Conservation (phyloP, 768 basidiomycete genomes). For the Suillus brevipes region DNA sequence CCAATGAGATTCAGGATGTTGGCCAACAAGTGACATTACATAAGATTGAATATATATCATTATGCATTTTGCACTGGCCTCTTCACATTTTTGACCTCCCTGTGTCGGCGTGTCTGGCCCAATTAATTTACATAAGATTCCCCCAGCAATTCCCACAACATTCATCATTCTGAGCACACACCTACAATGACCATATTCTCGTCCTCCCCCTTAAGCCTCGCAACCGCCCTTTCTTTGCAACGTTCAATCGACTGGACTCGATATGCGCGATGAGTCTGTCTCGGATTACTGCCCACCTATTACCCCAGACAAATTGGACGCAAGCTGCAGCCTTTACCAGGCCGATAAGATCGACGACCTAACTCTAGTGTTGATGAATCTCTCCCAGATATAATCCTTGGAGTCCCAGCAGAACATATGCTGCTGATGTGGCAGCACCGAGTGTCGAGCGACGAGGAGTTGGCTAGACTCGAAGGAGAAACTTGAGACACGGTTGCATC, state of each 20-base stretch:
- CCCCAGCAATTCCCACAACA: not conserved
- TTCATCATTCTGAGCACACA: not conserved
- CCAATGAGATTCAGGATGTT: too few species aligned
- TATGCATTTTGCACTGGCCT: not conserved
- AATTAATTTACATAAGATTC: not conserved
- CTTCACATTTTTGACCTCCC: not conserved
- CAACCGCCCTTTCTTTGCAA: conserved; percentile 3
- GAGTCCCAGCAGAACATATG: conserved; percentile 52
- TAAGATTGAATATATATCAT: conserved; percentile 2
- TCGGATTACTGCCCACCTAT: conserved; percentile 36
- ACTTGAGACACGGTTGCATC: conserved; percentile 73
- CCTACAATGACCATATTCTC: conserved; percentile 14
- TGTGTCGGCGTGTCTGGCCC: not conserved
- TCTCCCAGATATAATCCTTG: conserved; percentile 74
- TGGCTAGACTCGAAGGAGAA: conserved; percentile 68
- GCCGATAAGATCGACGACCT: conserved; percentile 77
- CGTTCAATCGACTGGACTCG: conserved; percentile 2
- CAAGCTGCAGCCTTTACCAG: conserved; percentile 51
- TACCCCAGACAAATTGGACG: conserved; percentile 54
- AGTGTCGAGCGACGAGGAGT: conserved; percentile 61
- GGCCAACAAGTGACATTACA: too few species aligned
- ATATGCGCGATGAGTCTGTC: conserved; percentile 23
- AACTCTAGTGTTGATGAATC: conserved; percentile 68
- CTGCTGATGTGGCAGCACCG: conserved; percentile 68
- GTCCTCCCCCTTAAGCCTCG: not conserved